Conservation (phyloP, 208 protist genomes). For the Leishmania amazonensis region DNA sequence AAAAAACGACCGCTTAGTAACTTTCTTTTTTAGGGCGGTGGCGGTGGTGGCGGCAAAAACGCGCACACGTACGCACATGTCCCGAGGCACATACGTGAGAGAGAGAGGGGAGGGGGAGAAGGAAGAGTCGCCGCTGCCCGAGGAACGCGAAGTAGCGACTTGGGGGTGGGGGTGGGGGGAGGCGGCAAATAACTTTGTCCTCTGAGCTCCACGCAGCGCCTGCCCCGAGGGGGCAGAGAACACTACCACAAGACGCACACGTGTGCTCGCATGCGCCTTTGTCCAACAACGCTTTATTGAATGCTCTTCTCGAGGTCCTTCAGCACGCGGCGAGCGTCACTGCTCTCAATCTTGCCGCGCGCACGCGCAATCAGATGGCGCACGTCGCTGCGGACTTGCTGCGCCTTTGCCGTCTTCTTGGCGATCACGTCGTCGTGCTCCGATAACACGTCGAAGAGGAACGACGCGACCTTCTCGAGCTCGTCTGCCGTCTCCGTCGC, state of each 20-base stretch:
- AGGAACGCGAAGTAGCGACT: not conserved
- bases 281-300: constrained; percentile 32
- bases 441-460: constrained; percentile 74
- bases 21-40: no score
- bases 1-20: no score
- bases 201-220: not conserved
- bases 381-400: constrained; percentile 55
- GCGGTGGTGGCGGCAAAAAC: not conserved
- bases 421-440: constrained; percentile 62
- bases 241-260: not conserved
- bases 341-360: constrained; percentile 33
- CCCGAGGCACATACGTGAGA: not conserved
- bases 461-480: constrained; percentile 41
- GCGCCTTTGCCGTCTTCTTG: constrained; percentile 38
- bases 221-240: not conserved
- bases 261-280: not conserved
- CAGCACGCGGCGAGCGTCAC: constrained; percentile 42
- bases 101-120: constrained; percentile 2
- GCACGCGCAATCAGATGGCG: constrained; percentile 49
- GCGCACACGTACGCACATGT: not conserved
- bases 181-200: not conserved
- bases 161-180: not conserved
- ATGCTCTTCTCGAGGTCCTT: constrained; percentile 77
- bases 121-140: not conserved
- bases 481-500: constrained; percentile 37